phyloP scores from a whole-genome alignment of 352 stramenopile genomes.

The Globisporangium alternatum region DNA sequence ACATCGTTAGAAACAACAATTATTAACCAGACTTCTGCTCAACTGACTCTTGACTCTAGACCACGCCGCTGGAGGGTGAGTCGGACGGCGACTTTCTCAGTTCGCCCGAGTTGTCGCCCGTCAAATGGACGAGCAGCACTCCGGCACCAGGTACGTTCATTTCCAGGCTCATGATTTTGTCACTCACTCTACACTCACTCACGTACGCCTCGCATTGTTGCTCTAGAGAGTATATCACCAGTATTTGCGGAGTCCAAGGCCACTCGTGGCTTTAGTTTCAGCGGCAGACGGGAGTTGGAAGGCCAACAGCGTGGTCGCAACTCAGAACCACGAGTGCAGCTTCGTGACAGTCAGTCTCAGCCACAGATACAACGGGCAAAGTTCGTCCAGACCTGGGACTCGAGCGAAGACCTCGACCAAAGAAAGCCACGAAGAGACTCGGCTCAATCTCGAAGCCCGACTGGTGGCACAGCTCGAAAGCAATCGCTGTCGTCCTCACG shows the following conservation, averaged over 20 bases:
- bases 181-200: neutral
- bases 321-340: neutral
- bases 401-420: neutral
- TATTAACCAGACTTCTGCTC: neutral
- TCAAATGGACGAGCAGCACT: conserved; percentile 4
- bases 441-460: neutral
- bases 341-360: neutral
- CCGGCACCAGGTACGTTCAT: neutral
- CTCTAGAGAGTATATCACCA: conserved; percentile 18
- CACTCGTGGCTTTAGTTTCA: conserved; percentile 3
- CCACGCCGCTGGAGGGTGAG: neutral
- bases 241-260: conserved; percentile 14
- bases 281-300: neutral
- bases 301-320: neutral
- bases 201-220: neutral
- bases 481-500: neutral
- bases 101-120: conserved; percentile 8
- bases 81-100: neutral
- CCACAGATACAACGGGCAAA: neutral
- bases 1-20: neutral
- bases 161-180: neutral
- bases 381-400: conserved; percentile 11
- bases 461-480: neutral
- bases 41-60: neutral
- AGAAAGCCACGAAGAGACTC: neutral